Evolutionary conservation across 768 basidiomycete genomes (phyloP).

Genomic region (Austroboletus eburneus): DNA sequence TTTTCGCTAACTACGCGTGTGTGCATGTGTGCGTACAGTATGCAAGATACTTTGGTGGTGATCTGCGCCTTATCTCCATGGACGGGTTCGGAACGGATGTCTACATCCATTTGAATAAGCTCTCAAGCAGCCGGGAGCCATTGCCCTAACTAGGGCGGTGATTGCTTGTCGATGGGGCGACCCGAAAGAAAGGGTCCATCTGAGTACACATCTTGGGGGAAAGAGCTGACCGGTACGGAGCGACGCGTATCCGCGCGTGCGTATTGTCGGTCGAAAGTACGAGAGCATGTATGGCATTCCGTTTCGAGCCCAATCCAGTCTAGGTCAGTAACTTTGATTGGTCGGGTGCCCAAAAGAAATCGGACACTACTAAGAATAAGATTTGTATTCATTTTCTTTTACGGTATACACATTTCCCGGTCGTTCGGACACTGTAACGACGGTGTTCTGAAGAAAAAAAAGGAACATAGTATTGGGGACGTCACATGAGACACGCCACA

Average conservation of each 20-base stretch:
- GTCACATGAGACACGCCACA: no score
- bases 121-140: slow-evolving; percentile 49
- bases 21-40: slow-evolving; percentile 48
- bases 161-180: neutral
- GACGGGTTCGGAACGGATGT: slow-evolving; percentile 97
- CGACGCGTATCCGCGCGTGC: no score
- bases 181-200: no score
- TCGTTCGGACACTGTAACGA: no score
- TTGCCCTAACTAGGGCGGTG: slow-evolving; percentile 15
- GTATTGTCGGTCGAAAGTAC: no score
- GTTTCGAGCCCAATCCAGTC: neutral
- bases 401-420: no score
- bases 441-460: no score
- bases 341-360: neutral
- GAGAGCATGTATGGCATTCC: slow-evolving; percentile 5
- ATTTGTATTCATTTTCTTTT: no score
- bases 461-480: no score
- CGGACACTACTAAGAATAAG: slow-evolving; percentile 1
- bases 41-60: slow-evolving; percentile 92
- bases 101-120: slow-evolving; percentile 85
- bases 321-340: neutral
- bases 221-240: neutral
- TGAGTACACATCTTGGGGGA: neutral
- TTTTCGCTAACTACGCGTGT: slow-evolving; percentile 24
- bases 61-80: slow-evolving; percentile 93